Percentiles rank a stretch among this genome's conserved stretches.
These are phyloP conservation scores for Huntiella savannae DNA, from an alignment of 2,329 filamentous ascomycete genomes.

Conservation along the genomic window DNA sequence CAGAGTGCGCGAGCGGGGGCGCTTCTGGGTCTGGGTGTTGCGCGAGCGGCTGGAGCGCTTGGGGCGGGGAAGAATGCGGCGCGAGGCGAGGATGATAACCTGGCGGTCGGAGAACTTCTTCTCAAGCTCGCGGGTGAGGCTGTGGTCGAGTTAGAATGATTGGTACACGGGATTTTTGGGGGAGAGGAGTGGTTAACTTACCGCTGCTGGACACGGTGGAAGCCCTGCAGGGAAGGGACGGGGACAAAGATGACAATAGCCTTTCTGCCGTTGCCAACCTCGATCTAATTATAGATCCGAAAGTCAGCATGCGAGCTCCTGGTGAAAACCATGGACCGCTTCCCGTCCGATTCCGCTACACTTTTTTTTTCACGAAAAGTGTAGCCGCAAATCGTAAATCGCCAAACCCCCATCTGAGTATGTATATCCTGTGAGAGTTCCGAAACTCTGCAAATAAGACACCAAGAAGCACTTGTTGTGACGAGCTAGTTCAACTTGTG, in stretches of 20 bases:
- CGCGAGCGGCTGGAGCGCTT: constrained; percentile 95
- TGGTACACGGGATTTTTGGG: neutral
- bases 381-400: constrained; percentile 14
- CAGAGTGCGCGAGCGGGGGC: constrained; percentile 89
- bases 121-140: constrained; percentile 98
- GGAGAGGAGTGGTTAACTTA: constrained; percentile 32
- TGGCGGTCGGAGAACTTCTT: constrained; percentile 99
- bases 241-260: constrained; percentile 99
- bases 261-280: constrained; percentile 99
- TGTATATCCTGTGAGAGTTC: constrained; percentile 8
- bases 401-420: constrained; percentile 10
- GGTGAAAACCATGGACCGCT: constrained; percentile 53
- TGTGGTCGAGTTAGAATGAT: constrained; percentile 24
- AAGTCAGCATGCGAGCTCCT: constrained; percentile 64
- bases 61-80: constrained; percentile 94
- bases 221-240: constrained; percentile 91
- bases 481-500: too few species aligned
- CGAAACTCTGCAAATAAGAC: neutral
- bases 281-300: constrained; percentile 60
- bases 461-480: neutral
- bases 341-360: constrained; percentile 48
- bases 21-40: constrained; percentile 96
- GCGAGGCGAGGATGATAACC: constrained; percentile 95
- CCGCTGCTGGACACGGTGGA: constrained; percentile 99
- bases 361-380: constrained; percentile 10